Conservation (phyloP, 371 early-diverging fungal species). For the Choanephora cucurbitarum region DNA sequence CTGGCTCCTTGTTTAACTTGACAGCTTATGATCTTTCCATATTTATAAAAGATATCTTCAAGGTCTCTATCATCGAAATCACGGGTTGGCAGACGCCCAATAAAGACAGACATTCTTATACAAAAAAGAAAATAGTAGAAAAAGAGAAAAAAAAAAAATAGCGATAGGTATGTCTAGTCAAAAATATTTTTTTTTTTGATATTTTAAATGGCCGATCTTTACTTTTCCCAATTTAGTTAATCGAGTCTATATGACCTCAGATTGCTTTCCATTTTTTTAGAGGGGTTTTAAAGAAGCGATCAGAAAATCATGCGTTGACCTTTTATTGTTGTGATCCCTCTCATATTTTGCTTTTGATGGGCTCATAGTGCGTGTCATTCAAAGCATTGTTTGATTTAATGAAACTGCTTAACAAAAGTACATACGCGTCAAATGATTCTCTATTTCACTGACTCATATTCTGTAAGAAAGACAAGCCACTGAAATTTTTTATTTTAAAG, state of each 20-base stretch:
- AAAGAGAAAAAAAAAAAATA: conserved; percentile 14
- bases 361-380: too few relatives aligned
- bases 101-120: conserved; percentile 49
- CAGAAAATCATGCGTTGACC: too few relatives aligned
- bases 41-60: conserved; percentile 67
- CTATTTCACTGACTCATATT: too few relatives aligned
- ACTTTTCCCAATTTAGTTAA: neutral
- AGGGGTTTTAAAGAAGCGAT: too few relatives aligned
- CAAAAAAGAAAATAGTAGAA: conserved; percentile 5
- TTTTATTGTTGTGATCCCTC: too few relatives aligned
- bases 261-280: too few relatives aligned
- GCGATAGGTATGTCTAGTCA: neutral
- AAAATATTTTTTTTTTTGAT: neutral
- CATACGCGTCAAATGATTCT: too few relatives aligned
- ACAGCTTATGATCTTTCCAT: conserved; percentile 65
- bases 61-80: conserved; percentile 65
- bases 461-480: conserved; percentile 27
- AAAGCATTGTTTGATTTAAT: too few relatives aligned
- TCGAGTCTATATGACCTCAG: too few relatives aligned
- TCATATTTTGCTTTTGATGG: too few relatives aligned
- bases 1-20: conserved; percentile 49
- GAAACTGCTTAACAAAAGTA: too few relatives aligned
- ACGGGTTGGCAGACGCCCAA: conserved; percentile 63
- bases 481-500: conserved; percentile 6
- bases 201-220: neutral